Percentiles rank a stretch among this genome's conserved stretches.
These are phyloP conservation scores for Pelargonium nanum DNA, from an alignment of 345 rosid species.

Conservation along the genomic window DNA sequence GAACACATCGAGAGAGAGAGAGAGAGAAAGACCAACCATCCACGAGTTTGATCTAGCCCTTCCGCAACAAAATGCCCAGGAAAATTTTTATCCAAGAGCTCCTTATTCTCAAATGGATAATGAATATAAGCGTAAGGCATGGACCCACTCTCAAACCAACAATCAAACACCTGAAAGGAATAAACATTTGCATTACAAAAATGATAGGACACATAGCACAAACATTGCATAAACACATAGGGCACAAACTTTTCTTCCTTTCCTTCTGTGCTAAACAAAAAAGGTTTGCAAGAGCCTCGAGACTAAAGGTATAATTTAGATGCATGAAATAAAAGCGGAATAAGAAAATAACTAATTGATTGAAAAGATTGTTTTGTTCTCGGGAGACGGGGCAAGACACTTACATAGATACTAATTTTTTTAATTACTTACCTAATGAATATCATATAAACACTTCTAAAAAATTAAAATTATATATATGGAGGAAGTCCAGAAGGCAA, in stretches of 20 bases:
- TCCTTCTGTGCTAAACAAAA: too few relatives aligned
- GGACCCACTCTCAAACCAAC: conserved; percentile 99
- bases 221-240: background rate
- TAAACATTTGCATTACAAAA: conserved; percentile 1
- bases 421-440: too few relatives aligned
- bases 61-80: conserved; percentile 99
- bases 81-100: conserved; percentile 79
- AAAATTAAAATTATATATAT: too few relatives aligned
- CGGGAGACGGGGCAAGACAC: too few relatives aligned
- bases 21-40: conserved; percentile 59
- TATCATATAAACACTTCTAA: too few relatives aligned
- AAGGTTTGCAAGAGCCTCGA: conserved; percentile 1
- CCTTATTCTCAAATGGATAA: conserved; percentile 92
- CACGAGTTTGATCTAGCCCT: conserved; percentile 99
- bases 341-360: too few relatives aligned
- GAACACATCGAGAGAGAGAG: background rate
- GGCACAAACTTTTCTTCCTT: background rate
- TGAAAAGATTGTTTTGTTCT: too few relatives aligned
- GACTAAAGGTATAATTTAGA: too few relatives aligned
- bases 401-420: too few relatives aligned
- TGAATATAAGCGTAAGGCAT: conserved; percentile 99
- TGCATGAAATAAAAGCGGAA: too few relatives aligned
- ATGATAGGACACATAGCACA: background rate
- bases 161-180: conserved; percentile 80
- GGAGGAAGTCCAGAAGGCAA: background rate